A percentile compares a stretch with the other conserved stretches of the same genome.
These are phyloP conservation scores for Coniochaeta pulveracea DNA, from an alignment of 2,329 filamentous ascomycete genomes.

Conservation along the genomic window DNA sequence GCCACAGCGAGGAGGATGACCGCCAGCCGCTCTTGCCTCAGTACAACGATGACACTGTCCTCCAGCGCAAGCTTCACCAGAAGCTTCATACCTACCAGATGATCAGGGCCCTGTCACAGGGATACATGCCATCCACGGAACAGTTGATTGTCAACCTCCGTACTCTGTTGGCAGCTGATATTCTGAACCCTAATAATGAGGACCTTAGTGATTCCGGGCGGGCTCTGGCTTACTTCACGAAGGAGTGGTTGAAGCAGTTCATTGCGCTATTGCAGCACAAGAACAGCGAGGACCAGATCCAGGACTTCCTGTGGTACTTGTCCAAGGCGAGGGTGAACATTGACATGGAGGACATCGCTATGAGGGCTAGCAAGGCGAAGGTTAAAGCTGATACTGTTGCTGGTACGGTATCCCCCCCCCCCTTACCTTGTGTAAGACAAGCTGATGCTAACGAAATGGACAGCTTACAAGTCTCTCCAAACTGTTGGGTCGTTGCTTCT, in stretches of 20 bases:
- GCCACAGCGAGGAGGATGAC: slow-evolving; percentile 41
- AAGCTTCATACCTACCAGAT: slow-evolving; percentile 94
- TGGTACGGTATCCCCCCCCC: slow-evolving; percentile 30
- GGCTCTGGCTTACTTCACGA: slow-evolving; percentile 58
- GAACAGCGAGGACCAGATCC: slow-evolving; percentile 74
- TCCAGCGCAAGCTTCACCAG: slow-evolving; percentile 70
- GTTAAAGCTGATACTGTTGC: slow-evolving; percentile 61
- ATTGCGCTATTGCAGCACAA: slow-evolving; percentile 76
- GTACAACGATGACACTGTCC: slow-evolving; percentile 68
- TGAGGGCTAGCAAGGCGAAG: slow-evolving; percentile 49
- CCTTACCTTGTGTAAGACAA: background rate
- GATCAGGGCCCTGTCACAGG: slow-evolving; percentile 67
- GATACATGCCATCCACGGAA: slow-evolving; percentile 87
- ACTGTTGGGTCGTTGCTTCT: slow-evolving; percentile 78
- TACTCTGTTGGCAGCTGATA: slow-evolving; percentile 63
- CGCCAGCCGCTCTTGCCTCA: slow-evolving; percentile 71
- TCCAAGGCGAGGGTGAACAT: slow-evolving; percentile 61
- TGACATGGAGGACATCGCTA: slow-evolving; percentile 52
- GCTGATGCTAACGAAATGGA: slow-evolving; percentile 11
- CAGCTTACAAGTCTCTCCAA: slow-evolving; percentile 69
- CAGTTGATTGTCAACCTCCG: slow-evolving; percentile 72
- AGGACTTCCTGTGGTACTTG: slow-evolving; percentile 84
- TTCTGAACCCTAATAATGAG: slow-evolving; percentile 64
- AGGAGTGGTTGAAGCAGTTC: slow-evolving; percentile 65
- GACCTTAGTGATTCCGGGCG: slow-evolving; percentile 71